Evolutionary conservation across 2,329 filamentous ascomycete genomes (phyloP), one percentile per base, ranked within the genome.

Genomic region (Trichocomaceae sp.): DNA sequence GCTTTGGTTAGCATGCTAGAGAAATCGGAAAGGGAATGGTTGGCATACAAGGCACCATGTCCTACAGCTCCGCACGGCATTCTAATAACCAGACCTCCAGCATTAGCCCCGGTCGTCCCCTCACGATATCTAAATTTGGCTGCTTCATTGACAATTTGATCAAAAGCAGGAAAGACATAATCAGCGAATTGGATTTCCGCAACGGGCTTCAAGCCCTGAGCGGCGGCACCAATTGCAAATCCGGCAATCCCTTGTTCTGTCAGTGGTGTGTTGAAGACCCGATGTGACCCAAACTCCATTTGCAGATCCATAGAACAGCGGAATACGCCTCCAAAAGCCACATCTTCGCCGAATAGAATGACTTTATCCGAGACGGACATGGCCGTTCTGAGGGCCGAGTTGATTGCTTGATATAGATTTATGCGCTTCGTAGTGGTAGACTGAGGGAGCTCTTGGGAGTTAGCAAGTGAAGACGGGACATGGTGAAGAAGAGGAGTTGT

Each of bases 121-220:
- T 84, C 81, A 48, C 90, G 80, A 70, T 90, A 96, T 54, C 91
- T 80, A 65, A 88, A 86, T 73, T 96, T 96, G 58, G 90, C 88
- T 0, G 88, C 90, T 72, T 96, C 90, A 65, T 96, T 96, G 66
- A 96, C 90, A 31, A 96, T 81, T 75, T 96, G 90, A 66, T 96
- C 90, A 64, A 95, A 96, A 0, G 91, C 90, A 2, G 91, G 91
- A 69, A 85, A 96, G 53, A 96, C 85, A 69, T 96, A 96, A 69
- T 96, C 91, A 57, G 91, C 91, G 66, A 96, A 96, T 69, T 96
- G 91, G 54, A 96, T 90, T 75, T 99, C 93, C 0, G 92, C 92
- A 22, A 97, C 83, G 0, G 93, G 90, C 55, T 87, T 86, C 87
- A 96, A 90, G 22, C 92, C 92, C 74, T 96, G 87, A 6, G 89